Evolutionary conservation across 1,139 yeast species (phyloP).

Genomic region (Meyerozyma guilliermondii): DNA sequence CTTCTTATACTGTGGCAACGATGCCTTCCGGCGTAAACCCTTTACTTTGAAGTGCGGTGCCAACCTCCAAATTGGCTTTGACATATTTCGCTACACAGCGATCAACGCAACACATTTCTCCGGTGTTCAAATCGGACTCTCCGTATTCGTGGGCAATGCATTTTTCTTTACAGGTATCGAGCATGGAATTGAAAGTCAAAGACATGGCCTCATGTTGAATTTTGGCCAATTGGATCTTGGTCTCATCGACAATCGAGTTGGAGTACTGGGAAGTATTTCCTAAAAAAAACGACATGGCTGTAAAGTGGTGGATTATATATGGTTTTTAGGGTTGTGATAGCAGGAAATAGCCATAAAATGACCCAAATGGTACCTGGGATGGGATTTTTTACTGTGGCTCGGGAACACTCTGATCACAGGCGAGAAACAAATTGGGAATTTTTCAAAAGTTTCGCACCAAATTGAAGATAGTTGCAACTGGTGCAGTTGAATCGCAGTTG

Average conservation of each 20-base stretch:
- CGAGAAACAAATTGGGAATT: not conserved
- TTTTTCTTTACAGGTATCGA: constrained; percentile 56
- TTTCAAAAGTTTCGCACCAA: not conserved
- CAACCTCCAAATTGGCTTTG: constrained; percentile 58
- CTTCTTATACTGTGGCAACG: constrained; percentile 38
- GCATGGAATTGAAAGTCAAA: constrained; percentile 56
- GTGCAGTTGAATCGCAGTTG: too few species aligned
- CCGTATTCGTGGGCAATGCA: constrained; percentile 74
- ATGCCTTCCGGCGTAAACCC: constrained; percentile 25
- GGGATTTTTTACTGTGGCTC: not conserved
- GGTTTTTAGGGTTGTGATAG: not conserved
- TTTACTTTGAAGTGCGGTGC: constrained; percentile 34
- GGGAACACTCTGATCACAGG: not conserved
- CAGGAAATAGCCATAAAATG: not conserved
- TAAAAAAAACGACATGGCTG: constrained; percentile 58
- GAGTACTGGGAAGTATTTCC: constrained; percentile 41
- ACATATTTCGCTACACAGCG: constrained; percentile 75
- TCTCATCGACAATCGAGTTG: constrained; percentile 51
- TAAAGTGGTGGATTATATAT: not conserved
- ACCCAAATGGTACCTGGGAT: not conserved
- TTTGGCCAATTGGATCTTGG: constrained; percentile 64
- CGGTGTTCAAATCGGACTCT: constrained; percentile 74
- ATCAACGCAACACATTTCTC: constrained; percentile 71
- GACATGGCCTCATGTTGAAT: constrained; percentile 74
- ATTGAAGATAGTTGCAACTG: not conserved